phyloP scores from a whole-genome alignment of 2,329 filamentous ascomycete species.

The Penicillium sp. region DNA sequence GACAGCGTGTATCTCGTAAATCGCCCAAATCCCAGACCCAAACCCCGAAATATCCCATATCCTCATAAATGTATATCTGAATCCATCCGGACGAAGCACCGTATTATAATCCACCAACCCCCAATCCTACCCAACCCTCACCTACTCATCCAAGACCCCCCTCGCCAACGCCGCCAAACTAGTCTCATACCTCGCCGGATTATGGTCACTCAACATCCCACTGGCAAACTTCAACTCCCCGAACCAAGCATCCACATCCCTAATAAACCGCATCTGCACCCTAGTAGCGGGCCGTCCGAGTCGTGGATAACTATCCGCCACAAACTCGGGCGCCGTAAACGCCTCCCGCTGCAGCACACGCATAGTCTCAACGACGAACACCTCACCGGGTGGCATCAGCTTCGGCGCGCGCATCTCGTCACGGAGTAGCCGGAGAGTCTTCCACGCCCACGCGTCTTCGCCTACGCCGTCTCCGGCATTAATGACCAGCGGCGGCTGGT shows the following conservation, averaged over 20 bases:
- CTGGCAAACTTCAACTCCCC: slow-evolving; percentile 68
- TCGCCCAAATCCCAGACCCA: background rate
- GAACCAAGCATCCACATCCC: slow-evolving; percentile 69
- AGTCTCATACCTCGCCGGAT: slow-evolving; percentile 70
- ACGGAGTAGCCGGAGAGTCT: slow-evolving; percentile 64
- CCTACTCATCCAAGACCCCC: slow-evolving; percentile 44
- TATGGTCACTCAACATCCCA: slow-evolving; percentile 74
- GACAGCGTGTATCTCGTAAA: background rate
- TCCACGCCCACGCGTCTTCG: slow-evolving; percentile 67
- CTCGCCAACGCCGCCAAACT: slow-evolving; percentile 60
- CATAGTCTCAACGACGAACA: slow-evolving; percentile 69
- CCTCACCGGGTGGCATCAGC: slow-evolving; percentile 71
- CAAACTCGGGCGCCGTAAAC: slow-evolving; percentile 48
- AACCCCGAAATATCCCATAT: background rate
- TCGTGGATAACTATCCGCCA: slow-evolving; percentile 41
- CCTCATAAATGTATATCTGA: background rate
- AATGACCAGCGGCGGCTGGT: slow-evolving; percentile 44
- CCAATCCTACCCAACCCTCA: background rate
- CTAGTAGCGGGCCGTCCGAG: slow-evolving; percentile 66
- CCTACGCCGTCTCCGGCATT: slow-evolving; percentile 52
- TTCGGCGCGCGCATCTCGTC: slow-evolving; percentile 68
- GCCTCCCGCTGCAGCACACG: slow-evolving; percentile 66
- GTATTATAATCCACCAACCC: background rate
- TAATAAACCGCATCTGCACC: slow-evolving; percentile 67
- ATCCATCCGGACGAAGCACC: background rate